A percentile compares a stretch with the other conserved stretches of the same genome.
phyloP scores from a whole-genome alignment of 495 filamentous ascomycete species.

The Penicillium robsamsonii region DNA sequence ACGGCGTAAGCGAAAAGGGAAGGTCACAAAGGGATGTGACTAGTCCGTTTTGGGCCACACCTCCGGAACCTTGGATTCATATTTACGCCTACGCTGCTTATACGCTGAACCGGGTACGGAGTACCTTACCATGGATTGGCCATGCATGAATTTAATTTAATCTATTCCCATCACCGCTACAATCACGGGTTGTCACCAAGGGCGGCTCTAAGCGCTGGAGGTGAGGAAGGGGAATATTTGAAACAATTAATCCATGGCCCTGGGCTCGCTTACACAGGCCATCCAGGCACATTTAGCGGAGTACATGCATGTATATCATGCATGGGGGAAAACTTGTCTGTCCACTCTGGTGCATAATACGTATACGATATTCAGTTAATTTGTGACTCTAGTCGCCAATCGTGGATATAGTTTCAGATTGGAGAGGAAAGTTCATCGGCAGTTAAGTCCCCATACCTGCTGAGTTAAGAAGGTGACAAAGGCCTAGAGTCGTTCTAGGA shows the following conservation, averaged over 20 bases:
- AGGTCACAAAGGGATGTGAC: constrained; percentile 4
- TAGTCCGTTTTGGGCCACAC: constrained; percentile 5
- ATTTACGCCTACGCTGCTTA: neutral
- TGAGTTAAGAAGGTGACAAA: constrained; percentile 7
- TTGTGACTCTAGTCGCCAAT: neutral
- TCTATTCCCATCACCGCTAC: neutral
- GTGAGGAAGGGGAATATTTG: constrained; percentile 1
- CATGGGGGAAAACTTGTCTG: neutral
- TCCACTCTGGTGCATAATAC: neutral
- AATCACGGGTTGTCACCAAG: neutral
- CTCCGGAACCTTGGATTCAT: constrained; percentile 11
- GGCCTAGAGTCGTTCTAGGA: constrained; percentile 8
- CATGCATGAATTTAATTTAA: neutral
- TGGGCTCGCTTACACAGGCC: constrained; percentile 27
- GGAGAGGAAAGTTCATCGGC: neutral
- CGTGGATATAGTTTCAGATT: neutral
- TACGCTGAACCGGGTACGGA: neutral
- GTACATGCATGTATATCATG: neutral
- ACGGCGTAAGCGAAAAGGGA: constrained; percentile 13
- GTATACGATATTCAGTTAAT: neutral
- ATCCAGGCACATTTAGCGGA: constrained; percentile 1
- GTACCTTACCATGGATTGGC: neutral
- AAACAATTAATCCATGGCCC: constrained; percentile 13
- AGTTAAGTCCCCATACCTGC: neutral
- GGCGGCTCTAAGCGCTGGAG: constrained; percentile 30